Evolutionary conservation across 345 rosid genomes (phyloP).

Genomic region (Odontarrhena argentea): DNA sequence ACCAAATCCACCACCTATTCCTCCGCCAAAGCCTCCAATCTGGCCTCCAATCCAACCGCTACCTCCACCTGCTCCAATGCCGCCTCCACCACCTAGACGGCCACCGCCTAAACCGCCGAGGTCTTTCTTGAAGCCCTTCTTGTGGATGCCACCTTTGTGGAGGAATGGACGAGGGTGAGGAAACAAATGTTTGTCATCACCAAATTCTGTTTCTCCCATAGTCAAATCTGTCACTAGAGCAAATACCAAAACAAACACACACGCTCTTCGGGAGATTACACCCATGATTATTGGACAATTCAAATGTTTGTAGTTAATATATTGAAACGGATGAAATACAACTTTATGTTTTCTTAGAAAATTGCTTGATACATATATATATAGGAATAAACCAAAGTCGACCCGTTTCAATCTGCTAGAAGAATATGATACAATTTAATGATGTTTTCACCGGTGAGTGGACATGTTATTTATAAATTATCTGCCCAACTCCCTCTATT

Average conservation of each 20-base stretch:
- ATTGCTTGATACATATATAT: constrained; percentile 17
- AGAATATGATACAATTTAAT: constrained; percentile 16
- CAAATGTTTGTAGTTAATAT: neutral
- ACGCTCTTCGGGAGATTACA: constrained; percentile 5
- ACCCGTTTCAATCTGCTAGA: constrained; percentile 18
- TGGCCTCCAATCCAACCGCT: constrained; percentile 41
- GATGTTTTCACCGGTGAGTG: constrained; percentile 20
- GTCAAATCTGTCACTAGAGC: constrained; percentile 26
- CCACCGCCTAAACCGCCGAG: constrained; percentile 30
- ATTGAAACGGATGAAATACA: constrained; percentile 7
- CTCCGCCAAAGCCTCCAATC: constrained; percentile 37
- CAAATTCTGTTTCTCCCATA: constrained; percentile 30
- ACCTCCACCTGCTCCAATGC: constrained; percentile 39
- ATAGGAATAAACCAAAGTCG: neutral
- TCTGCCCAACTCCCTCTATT: constrained; percentile 37
- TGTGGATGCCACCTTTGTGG: constrained; percentile 37
- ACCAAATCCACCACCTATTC: constrained; percentile 37
- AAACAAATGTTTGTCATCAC: constrained; percentile 37
- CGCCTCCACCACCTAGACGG: constrained; percentile 33
- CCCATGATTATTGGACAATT: constrained; percentile 23
- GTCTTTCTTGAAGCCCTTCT: constrained; percentile 39
- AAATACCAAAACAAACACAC: constrained; percentile 35
- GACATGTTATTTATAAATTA: neutral
- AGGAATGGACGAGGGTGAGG: constrained; percentile 37
- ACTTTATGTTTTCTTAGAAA: neutral